Conservation (phyloP, 768 basidiomycete species). For the Suillus americanus region DNA sequence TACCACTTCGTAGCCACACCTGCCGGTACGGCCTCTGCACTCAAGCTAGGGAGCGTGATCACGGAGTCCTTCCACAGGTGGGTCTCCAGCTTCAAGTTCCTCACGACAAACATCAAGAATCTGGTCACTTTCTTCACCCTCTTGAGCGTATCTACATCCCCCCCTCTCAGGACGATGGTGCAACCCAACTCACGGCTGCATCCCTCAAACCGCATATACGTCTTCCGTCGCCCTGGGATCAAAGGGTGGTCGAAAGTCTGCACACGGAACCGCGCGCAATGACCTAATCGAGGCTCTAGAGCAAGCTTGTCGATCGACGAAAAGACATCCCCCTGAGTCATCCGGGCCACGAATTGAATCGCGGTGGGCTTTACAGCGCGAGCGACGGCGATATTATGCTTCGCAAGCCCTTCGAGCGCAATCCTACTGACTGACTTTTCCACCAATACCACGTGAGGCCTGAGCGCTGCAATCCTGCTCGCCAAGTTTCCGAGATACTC, state of each 20-base stretch:
- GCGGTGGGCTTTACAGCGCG: constrained; percentile 86
- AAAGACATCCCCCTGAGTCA: constrained; percentile 93
- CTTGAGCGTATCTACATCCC: constrained; percentile 72
- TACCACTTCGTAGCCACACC: constrained; percentile 18
- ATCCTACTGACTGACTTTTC: constrained; percentile 90
- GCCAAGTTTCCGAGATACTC: constrained; percentile 89
- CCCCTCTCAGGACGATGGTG: constrained; percentile 90
- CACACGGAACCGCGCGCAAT: constrained; percentile 81
- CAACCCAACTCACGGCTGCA: constrained; percentile 92
- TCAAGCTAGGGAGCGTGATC: constrained; percentile 69
- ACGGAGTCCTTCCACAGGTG: constrained; percentile 92
- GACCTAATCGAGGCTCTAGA: constrained; percentile 83
- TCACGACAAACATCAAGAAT: constrained; percentile 89
- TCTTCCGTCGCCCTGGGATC: constrained; percentile 93
- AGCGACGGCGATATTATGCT: constrained; percentile 88
- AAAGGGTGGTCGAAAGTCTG: constrained; percentile 94
- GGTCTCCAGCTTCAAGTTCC: constrained; percentile 91
- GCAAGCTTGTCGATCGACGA: constrained; percentile 95
- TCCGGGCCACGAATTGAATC: constrained; percentile 84
- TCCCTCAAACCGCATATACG: constrained; percentile 98
- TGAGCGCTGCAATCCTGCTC: constrained; percentile 83
- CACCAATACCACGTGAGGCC: constrained; percentile 90
- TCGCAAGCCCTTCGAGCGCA: constrained; percentile 82
- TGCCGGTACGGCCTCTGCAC: constrained; percentile 61
- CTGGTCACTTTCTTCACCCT: constrained; percentile 91